Evolutionary conservation across 2,329 filamentous ascomycete species (phyloP), one percentile per base, ranked within the genome.

Genomic region (Aspergillus unguis): DNA sequence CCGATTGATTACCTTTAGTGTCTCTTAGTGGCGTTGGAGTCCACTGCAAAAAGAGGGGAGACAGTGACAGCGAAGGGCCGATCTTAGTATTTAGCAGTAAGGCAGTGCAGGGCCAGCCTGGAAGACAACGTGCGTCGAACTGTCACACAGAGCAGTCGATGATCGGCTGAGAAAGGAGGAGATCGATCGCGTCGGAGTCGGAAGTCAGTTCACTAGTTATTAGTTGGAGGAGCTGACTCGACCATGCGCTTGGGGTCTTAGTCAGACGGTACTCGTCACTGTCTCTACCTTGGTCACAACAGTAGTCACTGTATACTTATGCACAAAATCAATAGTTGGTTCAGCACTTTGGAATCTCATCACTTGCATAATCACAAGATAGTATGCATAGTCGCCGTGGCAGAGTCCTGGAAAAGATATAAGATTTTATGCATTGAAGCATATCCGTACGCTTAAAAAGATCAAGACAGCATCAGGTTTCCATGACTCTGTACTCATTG

Each of bases 181-280:
- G 29, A 27, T 23, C n/a, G 46, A 43, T 25, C 29, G 17, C 17
- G 17, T 17, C 17, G 17, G 17, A 17, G 17, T 17, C 17, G 17
- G 17, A 17, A 17, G 17, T 17, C 17, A 17, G 17, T 17, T 17
- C 17, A 17, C 17, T 17, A 17, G 17, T 17, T 17, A 17, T 17
- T 17, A 17, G 17, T 17, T 17, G 17, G 17, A 17, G 17, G 17
- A 17, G 17, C 17, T 17, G 35, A 50, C 11, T 17, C 27, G 37
- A 45, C 33, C 11, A 33, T 52, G 25, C 6, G 35, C 40, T 47
- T 28, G 44, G 46, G 36, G 36, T 47, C 44, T 52, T 52, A 52
- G 49, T 52, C 49, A 52, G 49, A 49, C 29, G 38, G 31, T 26
- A 41, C 41, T 17, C 17, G 17, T 17, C 17, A 17, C 17, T 17